These are phyloP conservation scores for Andalucia godoyi DNA, from an alignment of 78 protist species.

Conservation along the genomic window DNA sequence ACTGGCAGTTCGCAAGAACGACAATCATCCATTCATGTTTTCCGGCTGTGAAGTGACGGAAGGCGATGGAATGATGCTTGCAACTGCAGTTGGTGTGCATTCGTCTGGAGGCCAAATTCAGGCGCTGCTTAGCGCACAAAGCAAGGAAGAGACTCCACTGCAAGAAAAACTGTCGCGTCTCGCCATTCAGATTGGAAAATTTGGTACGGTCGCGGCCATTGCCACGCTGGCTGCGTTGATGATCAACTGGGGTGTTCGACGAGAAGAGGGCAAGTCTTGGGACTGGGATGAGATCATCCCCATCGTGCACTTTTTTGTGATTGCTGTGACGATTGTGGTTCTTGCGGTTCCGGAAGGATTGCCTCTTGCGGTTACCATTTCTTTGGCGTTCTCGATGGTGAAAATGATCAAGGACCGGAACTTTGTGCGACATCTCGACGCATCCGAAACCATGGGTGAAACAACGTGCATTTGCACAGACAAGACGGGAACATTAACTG, in stretches of 20 bases:
- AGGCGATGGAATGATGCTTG: conserved; percentile 48
- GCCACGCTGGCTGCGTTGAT: conserved; percentile 3
- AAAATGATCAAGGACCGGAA: conserved; percentile 47
- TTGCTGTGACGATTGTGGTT: conserved; percentile 51
- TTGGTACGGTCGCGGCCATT: conserved; percentile 20
- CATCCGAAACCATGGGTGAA: conserved; percentile 67
- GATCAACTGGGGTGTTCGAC: too few species aligned
- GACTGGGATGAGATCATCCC: too few species aligned
- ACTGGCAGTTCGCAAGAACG: conserved; percentile 29
- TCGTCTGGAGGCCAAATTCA: conserved; percentile 18
- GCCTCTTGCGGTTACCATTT: conserved; percentile 69
- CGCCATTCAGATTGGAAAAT: conserved; percentile 37
- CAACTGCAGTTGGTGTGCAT: conserved; percentile 27
- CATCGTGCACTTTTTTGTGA: background rate
- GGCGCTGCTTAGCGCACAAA: background rate
- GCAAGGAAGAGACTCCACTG: conserved; percentile 34
- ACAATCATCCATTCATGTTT: conserved; percentile 16
- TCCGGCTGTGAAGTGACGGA: conserved; percentile 45
- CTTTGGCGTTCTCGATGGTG: conserved; percentile 57
- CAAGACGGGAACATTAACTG: conserved; percentile 19
- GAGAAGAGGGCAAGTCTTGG: too few species aligned
- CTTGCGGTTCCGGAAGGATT: conserved; percentile 71
- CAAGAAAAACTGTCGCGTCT: conserved; percentile 19
- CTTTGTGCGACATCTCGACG: conserved; percentile 46
- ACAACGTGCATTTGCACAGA: conserved; percentile 20